These are phyloP conservation scores for Ilex aquifolium DNA, from an alignment of 257 asterid species.

Conservation along the genomic window DNA sequence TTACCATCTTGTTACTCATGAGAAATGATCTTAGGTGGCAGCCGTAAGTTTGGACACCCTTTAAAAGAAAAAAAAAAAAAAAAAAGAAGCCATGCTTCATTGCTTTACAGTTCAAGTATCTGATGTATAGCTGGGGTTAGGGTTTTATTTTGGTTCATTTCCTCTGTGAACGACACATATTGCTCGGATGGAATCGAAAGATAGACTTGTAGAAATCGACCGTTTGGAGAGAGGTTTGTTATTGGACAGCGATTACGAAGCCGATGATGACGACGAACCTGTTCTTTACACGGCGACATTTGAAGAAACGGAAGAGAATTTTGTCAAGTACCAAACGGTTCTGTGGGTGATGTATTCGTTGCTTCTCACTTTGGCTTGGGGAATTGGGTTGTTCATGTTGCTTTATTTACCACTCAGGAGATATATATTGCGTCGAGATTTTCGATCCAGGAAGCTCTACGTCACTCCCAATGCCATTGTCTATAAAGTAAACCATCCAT, in stretches of 20 bases:
- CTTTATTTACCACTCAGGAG: conserved; percentile 65
- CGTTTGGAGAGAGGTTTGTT: conserved; percentile 56
- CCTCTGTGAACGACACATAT: too few species aligned
- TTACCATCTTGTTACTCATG: too few species aligned
- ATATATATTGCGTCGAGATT: conserved; percentile 43
- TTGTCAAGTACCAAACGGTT: conserved; percentile 52
- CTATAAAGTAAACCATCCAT: conserved; percentile 35
- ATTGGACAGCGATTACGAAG: conserved; percentile 10
- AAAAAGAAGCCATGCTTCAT: too few species aligned
- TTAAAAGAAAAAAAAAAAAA: too few species aligned
- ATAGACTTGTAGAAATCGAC: conserved; percentile 38
- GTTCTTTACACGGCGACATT: conserved; percentile 60
- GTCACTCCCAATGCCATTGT: conserved; percentile 57
- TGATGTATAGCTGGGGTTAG: too few species aligned
- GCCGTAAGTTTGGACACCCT: too few species aligned
- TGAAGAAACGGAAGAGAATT: conserved; percentile 48
- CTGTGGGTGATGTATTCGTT: conserved; percentile 57
- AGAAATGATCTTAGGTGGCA: too few species aligned
- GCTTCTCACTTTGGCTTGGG: conserved; percentile 63
- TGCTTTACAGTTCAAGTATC: too few species aligned
- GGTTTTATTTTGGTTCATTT: too few species aligned
- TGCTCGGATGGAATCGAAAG: conserved; percentile 31
- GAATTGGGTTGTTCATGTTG: conserved; percentile 68
- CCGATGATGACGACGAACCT: conserved; percentile 15
- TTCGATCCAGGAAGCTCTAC: conserved; percentile 63